Evolutionary conservation across 768 basidiomycete genomes (phyloP).

Genomic region (Calocera cornea): DNA sequence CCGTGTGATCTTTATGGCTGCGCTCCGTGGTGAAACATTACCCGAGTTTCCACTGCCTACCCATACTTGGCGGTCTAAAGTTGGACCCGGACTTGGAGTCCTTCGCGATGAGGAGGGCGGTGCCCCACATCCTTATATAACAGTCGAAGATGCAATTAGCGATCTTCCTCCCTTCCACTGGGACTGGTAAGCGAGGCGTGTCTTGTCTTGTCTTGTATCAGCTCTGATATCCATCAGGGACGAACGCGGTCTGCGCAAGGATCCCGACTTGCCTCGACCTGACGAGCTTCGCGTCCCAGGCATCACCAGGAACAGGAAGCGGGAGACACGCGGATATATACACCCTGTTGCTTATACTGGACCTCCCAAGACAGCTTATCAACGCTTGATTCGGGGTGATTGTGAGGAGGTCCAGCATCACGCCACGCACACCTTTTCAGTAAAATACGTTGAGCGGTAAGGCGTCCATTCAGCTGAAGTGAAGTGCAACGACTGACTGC

Average conservation of each 20-base stretch:
- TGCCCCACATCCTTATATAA: slow-evolving; percentile 44
- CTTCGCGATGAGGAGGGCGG: neutral
- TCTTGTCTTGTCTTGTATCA: neutral
- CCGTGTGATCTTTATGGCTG: slow-evolving; percentile 43
- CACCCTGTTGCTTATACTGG: neutral
- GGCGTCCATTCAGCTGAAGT: neutral
- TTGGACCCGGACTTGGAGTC: too few species aligned
- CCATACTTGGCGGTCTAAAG: slow-evolving; percentile 34
- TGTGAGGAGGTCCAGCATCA: neutral
- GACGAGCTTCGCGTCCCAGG: neutral
- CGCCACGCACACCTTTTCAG: neutral
- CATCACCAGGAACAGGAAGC: slow-evolving; percentile 29
- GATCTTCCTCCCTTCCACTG: slow-evolving; percentile 47
- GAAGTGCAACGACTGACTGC: neutral
- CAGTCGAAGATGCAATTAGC: slow-evolving; percentile 56
- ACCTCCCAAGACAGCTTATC: neutral
- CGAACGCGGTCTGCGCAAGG: slow-evolving; percentile 16
- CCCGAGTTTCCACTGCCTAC: slow-evolving; percentile 44
- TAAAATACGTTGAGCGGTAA: neutral
- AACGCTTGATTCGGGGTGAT: neutral
- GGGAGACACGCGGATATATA: slow-evolving; percentile 39
- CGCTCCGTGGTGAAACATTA: slow-evolving; percentile 30
- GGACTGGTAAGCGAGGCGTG: slow-evolving; percentile 44
- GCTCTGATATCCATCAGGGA: slow-evolving; percentile 25
- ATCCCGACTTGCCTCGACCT: slow-evolving; percentile 4